Conservation (phyloP, 495 filamentous ascomycete genomes). For the Trichoderma erinaceum region DNA sequence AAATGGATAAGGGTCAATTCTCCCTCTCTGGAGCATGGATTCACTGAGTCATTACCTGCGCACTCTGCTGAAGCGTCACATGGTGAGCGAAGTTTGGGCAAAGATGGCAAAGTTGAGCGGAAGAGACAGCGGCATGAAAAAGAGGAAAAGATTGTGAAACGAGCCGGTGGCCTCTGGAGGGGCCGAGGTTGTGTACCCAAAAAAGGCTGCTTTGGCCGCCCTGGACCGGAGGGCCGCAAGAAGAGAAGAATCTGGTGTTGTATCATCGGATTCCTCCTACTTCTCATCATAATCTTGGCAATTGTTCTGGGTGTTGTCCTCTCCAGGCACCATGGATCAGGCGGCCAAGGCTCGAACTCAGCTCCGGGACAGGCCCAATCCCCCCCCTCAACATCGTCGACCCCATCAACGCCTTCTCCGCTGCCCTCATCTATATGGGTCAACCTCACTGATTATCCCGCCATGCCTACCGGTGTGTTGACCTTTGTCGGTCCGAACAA, state of each 20-base stretch:
- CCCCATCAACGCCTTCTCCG: neutral
- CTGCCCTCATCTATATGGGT: conserved; percentile 49
- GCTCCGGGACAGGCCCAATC: neutral
- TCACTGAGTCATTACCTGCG: conserved; percentile 26
- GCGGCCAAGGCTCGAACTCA: neutral
- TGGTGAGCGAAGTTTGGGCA: conserved; percentile 28
- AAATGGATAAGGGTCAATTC: conserved; percentile 1
- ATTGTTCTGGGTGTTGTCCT: conserved; percentile 57
- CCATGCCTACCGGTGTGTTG: conserved; percentile 74
- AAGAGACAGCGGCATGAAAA: conserved; percentile 55
- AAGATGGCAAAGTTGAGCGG: conserved; percentile 35
- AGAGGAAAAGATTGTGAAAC: conserved; percentile 52
- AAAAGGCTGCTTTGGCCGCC: conserved; percentile 55
- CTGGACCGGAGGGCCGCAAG: conserved; percentile 57
- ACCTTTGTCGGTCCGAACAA: conserved; percentile 65
- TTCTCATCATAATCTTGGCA: conserved; percentile 50
- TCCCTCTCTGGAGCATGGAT: neutral
- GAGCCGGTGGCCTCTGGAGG: conserved; percentile 53
- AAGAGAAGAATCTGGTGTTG: conserved; percentile 55
- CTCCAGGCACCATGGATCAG: conserved; percentile 23
- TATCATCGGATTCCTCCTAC: conserved; percentile 47
- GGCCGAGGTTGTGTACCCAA: conserved; percentile 53
- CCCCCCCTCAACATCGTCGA: neutral
- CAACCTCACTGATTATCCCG: conserved; percentile 78
- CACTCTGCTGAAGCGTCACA: conserved; percentile 34